Evolutionary conservation across 1,139 yeast species (phyloP).

Genomic region (Blastobotrys indianensis): DNA sequence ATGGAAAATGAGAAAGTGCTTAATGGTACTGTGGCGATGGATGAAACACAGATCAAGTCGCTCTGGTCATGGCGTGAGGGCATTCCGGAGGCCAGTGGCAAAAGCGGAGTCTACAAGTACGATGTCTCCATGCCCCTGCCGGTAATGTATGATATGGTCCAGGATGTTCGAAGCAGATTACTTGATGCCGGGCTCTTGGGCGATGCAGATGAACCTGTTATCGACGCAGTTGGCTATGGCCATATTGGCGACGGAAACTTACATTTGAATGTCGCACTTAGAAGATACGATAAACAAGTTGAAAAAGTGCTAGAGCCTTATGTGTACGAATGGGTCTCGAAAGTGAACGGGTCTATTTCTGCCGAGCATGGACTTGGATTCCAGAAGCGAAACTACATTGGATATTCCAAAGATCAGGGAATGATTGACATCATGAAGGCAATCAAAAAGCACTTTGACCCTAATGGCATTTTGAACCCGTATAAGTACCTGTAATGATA

Average conservation of each 20-base stretch:
- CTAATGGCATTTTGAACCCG: slow-evolving; percentile 85
- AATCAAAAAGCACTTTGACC: slow-evolving; percentile 77
- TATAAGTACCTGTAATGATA: slow-evolving; percentile 54
- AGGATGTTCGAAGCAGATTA: slow-evolving; percentile 59
- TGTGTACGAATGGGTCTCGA: slow-evolving; percentile 83
- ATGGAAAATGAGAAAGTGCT: slow-evolving; percentile 79
- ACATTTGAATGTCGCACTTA: slow-evolving; percentile 87
- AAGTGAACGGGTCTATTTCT: slow-evolving; percentile 76
- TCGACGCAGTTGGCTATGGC: slow-evolving; percentile 88
- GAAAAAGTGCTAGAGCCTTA: slow-evolving; percentile 84
- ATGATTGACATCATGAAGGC: slow-evolving; percentile 71
- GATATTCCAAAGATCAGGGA: slow-evolving; percentile 67
- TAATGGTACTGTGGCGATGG: slow-evolving; percentile 96
- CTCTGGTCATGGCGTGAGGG: slow-evolving; percentile 96
- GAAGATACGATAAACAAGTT: slow-evolving; percentile 68
- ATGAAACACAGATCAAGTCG: slow-evolving; percentile 73
- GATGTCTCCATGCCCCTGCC: slow-evolving; percentile 86
- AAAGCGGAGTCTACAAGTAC: slow-evolving; percentile 94
- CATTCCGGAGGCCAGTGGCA: slow-evolving; percentile 81
- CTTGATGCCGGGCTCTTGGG: slow-evolving; percentile 55
- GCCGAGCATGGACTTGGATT: slow-evolving; percentile 98
- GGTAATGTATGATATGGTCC: slow-evolving; percentile 74
- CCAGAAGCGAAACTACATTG: slow-evolving; percentile 85
- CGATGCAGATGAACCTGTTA: slow-evolving; percentile 68
- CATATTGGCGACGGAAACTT: slow-evolving; percentile 95